Percentiles rank a stretch among this genome's conserved stretches.
These are phyloP conservation scores for Xerocomellus intermedius DNA, from an alignment of 768 basidiomycete species.

Conservation along the genomic window DNA sequence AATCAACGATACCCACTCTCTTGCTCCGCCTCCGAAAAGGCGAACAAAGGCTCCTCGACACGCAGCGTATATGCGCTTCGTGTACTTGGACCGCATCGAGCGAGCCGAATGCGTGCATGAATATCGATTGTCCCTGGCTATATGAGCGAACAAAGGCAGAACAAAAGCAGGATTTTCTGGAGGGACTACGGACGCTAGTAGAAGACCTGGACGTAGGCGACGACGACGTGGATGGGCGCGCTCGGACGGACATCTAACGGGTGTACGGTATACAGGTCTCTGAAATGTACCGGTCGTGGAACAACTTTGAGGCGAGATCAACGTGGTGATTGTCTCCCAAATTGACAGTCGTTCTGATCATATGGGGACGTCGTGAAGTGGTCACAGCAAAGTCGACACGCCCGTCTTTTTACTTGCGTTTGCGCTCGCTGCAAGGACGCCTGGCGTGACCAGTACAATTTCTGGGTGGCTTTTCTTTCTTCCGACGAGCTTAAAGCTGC, in stretches of 20 bases:
- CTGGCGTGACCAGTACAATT: too few species aligned
- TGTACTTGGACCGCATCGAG: constrained; percentile 57
- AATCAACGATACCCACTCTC: constrained; percentile 57
- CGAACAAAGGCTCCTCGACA: constrained; percentile 52
- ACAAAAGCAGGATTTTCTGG: constrained; percentile 21
- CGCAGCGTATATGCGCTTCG: constrained; percentile 68
- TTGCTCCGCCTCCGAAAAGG: constrained; percentile 51
- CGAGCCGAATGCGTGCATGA: constrained; percentile 73
- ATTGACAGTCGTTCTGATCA: too few species aligned
- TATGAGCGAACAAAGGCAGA: constrained; percentile 65
- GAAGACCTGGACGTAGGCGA: constrained; percentile 23
- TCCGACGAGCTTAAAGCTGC: too few species aligned
- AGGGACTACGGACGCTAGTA: constrained; percentile 31
- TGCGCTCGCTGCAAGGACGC: too few species aligned
- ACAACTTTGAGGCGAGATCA: too few species aligned
- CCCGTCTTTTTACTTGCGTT: too few species aligned
- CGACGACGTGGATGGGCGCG: not conserved
- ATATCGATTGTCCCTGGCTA: constrained; percentile 83
- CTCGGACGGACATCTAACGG: not conserved
- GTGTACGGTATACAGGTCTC: not conserved
- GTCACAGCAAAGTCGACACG: too few species aligned
- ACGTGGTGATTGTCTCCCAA: too few species aligned
- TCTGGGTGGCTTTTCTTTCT: too few species aligned
- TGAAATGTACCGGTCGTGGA: not conserved
- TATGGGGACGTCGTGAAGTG: too few species aligned